Evolutionary conservation across 1,139 yeast species (phyloP).

Genomic region (Saccharomycopsis crataegensis): DNA sequence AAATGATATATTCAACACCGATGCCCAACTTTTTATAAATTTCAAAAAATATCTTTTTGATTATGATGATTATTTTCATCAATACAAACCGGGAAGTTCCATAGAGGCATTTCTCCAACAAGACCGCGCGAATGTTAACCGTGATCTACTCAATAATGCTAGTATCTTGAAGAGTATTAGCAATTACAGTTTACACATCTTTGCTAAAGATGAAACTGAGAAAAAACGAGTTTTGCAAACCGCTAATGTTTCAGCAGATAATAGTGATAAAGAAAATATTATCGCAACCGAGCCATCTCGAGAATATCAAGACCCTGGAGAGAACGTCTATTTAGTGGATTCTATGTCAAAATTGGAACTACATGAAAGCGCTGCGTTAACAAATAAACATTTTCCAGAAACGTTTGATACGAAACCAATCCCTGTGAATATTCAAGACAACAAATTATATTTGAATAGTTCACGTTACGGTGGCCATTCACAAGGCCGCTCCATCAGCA

Average conservation of each 20-base stretch:
- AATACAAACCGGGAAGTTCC: slow-evolving; percentile 12
- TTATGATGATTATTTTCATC: slow-evolving; percentile 17
- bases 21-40: slow-evolving; percentile 12
- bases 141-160: not conserved
- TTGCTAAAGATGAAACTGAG: slow-evolving; percentile 21
- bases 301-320: no score
- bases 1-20: not conserved
- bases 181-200: slow-evolving; percentile 13
- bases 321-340: no score
- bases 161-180: slow-evolving; percentile 14
- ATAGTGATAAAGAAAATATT: not conserved
- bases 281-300: no score
- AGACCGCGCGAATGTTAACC: not conserved
- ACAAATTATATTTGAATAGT: slow-evolving; percentile 12
- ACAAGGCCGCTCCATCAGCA: not conserved
- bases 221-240: not conserved
- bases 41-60: slow-evolving; percentile 17
- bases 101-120: slow-evolving; percentile 5
- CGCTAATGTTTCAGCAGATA: not conserved
- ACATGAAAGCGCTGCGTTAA: no score
- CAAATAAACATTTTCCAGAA: slow-evolving; percentile 11
- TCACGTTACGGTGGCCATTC: not conserved
- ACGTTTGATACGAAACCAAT: slow-evolving; percentile 16
- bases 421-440: slow-evolving; percentile 19
- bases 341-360: no score